phyloP scores from a whole-genome alignment of 75 land plant species.

The Pinus tabuliformis region DNA sequence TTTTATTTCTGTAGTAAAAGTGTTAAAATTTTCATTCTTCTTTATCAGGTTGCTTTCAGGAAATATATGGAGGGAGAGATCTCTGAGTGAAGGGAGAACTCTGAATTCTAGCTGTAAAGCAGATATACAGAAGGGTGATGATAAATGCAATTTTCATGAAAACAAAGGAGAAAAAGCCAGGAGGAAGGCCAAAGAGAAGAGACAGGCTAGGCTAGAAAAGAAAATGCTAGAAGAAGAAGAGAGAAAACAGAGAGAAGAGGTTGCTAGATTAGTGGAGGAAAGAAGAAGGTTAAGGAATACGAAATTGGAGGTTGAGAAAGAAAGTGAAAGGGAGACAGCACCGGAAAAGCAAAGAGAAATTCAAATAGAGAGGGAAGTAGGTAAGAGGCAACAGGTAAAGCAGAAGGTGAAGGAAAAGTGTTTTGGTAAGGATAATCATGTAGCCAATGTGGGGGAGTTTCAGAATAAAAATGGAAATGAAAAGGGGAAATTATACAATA shows the following conservation, averaged over 20 bases:
- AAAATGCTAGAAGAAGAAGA: constrained; percentile 92
- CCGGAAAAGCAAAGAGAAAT: constrained; percentile 21
- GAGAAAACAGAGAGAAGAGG: constrained; percentile 67
- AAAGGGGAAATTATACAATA: constrained; percentile 14
- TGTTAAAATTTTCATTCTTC: constrained; percentile 8
- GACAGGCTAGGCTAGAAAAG: constrained; percentile 85
- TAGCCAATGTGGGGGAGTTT: constrained; percentile 10
- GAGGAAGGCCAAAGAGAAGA: constrained; percentile 85
- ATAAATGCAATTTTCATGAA: constrained; percentile 10
- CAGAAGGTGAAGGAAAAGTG: constrained; percentile 16
- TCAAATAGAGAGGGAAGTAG: constrained; percentile 22
- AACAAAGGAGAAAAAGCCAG: constrained; percentile 34
- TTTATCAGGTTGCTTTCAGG: constrained; percentile 20
- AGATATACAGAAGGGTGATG: constrained; percentile 16
- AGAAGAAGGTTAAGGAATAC: constrained; percentile 39
- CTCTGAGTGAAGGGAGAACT: constrained; percentile 3
- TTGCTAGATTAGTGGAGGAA: constrained; percentile 42
- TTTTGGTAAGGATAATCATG: constrained; percentile 6
- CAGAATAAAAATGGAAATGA: constrained; percentile 15
- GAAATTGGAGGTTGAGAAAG: constrained; percentile 29
- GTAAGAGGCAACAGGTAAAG: constrained; percentile 15
- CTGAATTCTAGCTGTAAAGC: constrained; percentile 8
- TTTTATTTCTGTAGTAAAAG: constrained; percentile 7
- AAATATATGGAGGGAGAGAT: constrained; percentile 20
- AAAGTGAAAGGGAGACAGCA: constrained; percentile 17